Evolutionary conservation across 2,329 filamentous ascomycete species (phyloP), one percentile per base, ranked within the genome.

Genomic region (Colletotrichum theobromicola): DNA sequence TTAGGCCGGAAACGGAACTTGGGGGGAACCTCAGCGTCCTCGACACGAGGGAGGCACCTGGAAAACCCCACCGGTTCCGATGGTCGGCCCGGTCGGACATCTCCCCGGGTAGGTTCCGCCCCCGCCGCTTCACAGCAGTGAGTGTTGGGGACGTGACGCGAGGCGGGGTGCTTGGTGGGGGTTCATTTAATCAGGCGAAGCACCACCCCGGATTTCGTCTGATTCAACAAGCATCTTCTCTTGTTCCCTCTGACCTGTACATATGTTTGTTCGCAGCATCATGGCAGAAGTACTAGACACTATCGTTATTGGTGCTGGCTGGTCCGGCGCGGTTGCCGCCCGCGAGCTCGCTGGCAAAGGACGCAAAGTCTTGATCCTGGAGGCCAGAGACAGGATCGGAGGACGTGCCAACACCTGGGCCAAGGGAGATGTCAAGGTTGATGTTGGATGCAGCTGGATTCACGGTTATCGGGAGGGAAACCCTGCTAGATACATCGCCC

Each of bases 1-100:
- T 67, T 37, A 57, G 35, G 24, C 50, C 50, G 53, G 15, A 66
- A 64, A 57, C 26, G 57, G 57, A 62, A 35, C 57, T n/a, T 60
- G 57, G 57, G 8, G 8, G 32, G 30, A 60, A 24, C 28, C n/a
- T 60, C 42, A 50, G 42, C 24, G 42, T 50, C 42, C 42, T 50
- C 42, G 42, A 50, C 15, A 30, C 21, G 57, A 34, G n/a, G 18
- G 26, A 61, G 18, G 57, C 21, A 9, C 53, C 34, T 46, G 7
- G 34, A 9, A 16, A 46, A 32, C 46, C 63, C 69, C 68, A 46
- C 46, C 69, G 30, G 63, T 72, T 75, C 72, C 72, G 69, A 75
- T 75, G 72, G 30, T 75, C 72, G 72, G 72, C 63, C 68, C 57
- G 69, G 57, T 75, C 72, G 68, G 72, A 72, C 72, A 75, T 72